These are phyloP conservation scores for Allodekkera sacchari DNA, from an alignment of 805 yeast genomes.

Conservation along the genomic window DNA sequence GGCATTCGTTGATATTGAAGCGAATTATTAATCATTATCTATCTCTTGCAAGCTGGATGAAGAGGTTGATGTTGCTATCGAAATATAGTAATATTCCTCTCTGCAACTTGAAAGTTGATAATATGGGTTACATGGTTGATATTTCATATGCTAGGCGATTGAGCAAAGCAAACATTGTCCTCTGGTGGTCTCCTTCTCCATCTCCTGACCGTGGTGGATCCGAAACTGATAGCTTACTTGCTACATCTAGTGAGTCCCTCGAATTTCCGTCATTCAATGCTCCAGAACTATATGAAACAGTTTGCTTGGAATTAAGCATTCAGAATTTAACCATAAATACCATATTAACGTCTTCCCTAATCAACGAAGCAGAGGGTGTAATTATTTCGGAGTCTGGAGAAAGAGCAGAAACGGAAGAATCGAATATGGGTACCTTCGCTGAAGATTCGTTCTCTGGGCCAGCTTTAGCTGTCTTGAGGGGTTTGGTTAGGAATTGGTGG, in stretches of 20 bases:
- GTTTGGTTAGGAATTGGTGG: conserved; percentile 87
- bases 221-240: conserved; percentile 48
- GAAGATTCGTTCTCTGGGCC: conserved; percentile 77
- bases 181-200: conserved; percentile 91
- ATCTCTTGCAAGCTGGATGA: conserved; percentile 65
- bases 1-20: conserved; percentile 66
- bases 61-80: conserved; percentile 55
- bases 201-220: conserved; percentile 79
- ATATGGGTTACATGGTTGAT: conserved; percentile 73
- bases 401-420: conserved; percentile 11
- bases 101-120: conserved; percentile 75
- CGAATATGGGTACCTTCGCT: conserved; percentile 40
- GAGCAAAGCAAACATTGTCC: conserved; percentile 51
- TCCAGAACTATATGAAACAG: conserved; percentile 73
- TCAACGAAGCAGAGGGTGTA: conserved; percentile 84
- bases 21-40: conserved; percentile 64
- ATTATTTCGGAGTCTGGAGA: conserved; percentile 48
- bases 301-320: conserved; percentile 69
- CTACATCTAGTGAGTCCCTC: conserved; percentile 41
- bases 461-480: conserved; percentile 61
- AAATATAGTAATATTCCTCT: conserved; percentile 75
- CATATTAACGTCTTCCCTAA: conserved; percentile 70
- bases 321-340: conserved; percentile 82
- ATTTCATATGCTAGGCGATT: conserved; percentile 77
- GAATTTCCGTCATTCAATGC: conserved; percentile 66